Evolutionary conservation across 768 basidiomycete species (phyloP).

Genomic region (Cubamyces lactineus): DNA sequence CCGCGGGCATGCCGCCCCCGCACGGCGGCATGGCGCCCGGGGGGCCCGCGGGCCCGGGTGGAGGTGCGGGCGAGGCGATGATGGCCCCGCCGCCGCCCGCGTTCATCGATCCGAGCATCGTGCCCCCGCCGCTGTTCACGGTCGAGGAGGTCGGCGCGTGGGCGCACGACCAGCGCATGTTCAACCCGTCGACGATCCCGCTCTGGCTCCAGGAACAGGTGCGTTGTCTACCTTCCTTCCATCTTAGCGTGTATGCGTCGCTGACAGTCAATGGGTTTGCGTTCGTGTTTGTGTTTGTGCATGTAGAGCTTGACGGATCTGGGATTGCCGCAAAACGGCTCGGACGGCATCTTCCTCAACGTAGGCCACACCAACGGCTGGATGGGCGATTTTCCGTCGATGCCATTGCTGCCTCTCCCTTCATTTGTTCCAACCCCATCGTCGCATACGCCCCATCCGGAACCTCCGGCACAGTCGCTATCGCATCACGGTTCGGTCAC

Average conservation of each 20-base stretch:
- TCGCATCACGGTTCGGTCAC: too few relatives aligned
- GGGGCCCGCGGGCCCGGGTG: slow-evolving; percentile 7
- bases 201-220: slow-evolving; percentile 92
- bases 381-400: slow-evolving; percentile 72
- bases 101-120: slow-evolving; percentile 53
- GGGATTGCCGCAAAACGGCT: slow-evolving; percentile 88
- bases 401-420: too few relatives aligned
- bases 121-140: slow-evolving; percentile 60
- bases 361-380: slow-evolving; percentile 72
- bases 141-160: slow-evolving; percentile 76
- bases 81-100: slow-evolving; percentile 53
- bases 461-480: too few relatives aligned
- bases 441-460: too few relatives aligned
- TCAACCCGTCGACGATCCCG: slow-evolving; percentile 85
- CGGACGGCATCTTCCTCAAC: slow-evolving; percentile 87
- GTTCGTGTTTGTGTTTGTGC: slow-evolving; percentile 15
- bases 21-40: neutral
- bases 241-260: neutral
- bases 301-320: slow-evolving; percentile 82
- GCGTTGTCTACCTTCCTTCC: slow-evolving; percentile 32
- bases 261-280: neutral
- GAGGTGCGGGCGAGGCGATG: slow-evolving; percentile 42
- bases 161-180: slow-evolving; percentile 48
- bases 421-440: too few relatives aligned
- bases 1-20: slow-evolving; percentile 26